phyloP scores from a whole-genome alignment of 1,284 basidiomycete species.

The Irpex sp. region DNA sequence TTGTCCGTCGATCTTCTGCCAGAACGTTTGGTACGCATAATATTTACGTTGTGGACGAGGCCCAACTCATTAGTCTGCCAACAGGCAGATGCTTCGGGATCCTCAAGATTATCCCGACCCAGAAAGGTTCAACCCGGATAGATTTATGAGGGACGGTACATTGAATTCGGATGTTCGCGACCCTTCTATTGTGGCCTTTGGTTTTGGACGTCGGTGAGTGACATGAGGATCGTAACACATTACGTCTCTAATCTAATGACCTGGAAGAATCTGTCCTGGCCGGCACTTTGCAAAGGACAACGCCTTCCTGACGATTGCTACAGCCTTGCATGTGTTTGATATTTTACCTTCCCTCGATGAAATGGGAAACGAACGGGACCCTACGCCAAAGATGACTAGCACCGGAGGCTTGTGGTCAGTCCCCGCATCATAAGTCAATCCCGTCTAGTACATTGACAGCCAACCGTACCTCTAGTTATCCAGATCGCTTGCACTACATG shows the following conservation, averaged over 20 bases:
- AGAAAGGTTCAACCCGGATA: slow-evolving; percentile 24
- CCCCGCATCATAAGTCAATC: background rate
- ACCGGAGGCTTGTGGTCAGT: slow-evolving; percentile 1
- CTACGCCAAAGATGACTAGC: slow-evolving; percentile 5
- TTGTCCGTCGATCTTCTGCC: background rate
- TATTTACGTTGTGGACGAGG: background rate
- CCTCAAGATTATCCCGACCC: slow-evolving; percentile 16
- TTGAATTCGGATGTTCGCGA: background rate
- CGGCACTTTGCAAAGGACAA: slow-evolving; percentile 1
- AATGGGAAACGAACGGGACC: slow-evolving; percentile 20
- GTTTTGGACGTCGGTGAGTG: slow-evolving; percentile 2
- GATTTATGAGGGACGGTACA: slow-evolving; percentile 13
- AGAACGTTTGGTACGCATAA: background rate
- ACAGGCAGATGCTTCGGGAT: slow-evolving; percentile 21
- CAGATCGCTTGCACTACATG: background rate
- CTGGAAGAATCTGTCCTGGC: slow-evolving; percentile 1
- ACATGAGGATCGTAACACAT: background rate
- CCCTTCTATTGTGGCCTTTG: slow-evolving; percentile 3
- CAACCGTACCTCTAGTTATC: background rate
- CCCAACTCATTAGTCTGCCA: background rate
- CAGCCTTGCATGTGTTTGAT: background rate
- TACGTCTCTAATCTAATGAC: background rate
- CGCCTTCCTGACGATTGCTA: background rate
- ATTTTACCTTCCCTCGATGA: slow-evolving; percentile 17
- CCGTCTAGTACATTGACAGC: background rate